Percentiles rank a stretch among this genome's conserved stretches.
Conservation (phyloP, 148 eudicot genomes). For the Fallopia convolvulus region DNA sequence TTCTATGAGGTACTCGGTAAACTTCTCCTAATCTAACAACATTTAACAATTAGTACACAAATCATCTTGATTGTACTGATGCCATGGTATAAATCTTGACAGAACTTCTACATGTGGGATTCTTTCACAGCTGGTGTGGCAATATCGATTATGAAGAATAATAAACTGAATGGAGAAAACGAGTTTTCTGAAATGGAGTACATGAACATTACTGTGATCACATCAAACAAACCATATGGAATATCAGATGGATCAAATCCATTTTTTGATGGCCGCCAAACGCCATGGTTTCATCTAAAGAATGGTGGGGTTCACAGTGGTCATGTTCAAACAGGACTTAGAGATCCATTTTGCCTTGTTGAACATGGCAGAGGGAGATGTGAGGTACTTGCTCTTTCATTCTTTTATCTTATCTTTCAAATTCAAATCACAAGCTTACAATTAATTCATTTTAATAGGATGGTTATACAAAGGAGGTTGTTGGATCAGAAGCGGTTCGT, state of each 20-base stretch:
- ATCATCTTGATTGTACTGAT: not conserved
- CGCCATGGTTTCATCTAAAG: constrained; percentile 42
- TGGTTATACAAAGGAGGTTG: constrained; percentile 63
- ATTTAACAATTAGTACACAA: not conserved
- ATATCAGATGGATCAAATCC: constrained; percentile 76
- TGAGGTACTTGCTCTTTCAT: constrained; percentile 26
- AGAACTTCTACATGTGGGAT: constrained; percentile 93
- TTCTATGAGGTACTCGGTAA: constrained; percentile 45
- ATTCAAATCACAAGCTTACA: not conserved
- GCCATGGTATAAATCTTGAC: not conserved
- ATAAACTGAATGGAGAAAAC: constrained; percentile 40
- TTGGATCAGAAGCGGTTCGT: constrained; percentile 40
- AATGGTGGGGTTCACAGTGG: constrained; percentile 78
- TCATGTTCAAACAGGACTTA: constrained; percentile 69
- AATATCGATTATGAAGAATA: constrained; percentile 58
- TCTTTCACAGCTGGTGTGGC: constrained; percentile 72
- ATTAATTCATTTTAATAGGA: constrained; percentile 30
- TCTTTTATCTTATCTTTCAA: not conserved
- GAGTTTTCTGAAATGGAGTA: constrained; percentile 75
- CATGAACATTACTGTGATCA: constrained; percentile 70
- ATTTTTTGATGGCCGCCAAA: constrained; percentile 44
- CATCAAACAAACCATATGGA: constrained; percentile 78
- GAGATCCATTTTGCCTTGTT: constrained; percentile 63
- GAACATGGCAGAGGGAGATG: constrained; percentile 63
- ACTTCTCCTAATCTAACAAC: not conserved